Conservation (phyloP, 2,329 filamentous ascomycete genomes). For the Xylaria sp. region DNA sequence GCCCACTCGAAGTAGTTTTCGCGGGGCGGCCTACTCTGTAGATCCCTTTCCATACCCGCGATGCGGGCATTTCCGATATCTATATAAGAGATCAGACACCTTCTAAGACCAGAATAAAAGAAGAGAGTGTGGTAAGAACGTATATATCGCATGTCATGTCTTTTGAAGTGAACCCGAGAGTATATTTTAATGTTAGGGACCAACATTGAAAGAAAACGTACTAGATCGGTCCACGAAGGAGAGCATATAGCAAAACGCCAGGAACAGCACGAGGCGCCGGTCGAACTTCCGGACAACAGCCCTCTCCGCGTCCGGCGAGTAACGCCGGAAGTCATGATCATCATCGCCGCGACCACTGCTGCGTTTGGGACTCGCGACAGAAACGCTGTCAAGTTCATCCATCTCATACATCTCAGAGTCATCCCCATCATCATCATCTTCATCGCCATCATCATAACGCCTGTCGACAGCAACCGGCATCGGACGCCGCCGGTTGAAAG, state of each 20-base stretch:
- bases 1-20: conserved; percentile 69
- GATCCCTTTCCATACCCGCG: conserved; percentile 71
- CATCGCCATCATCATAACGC: not conserved
- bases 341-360: conserved; percentile 18
- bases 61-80: conserved; percentile 73
- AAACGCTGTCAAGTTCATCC: conserved; percentile 25
- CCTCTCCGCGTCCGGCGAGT: conserved; percentile 75
- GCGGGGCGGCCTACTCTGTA: conserved; percentile 61
- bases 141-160: not conserved
- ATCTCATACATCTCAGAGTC: conserved; percentile 41
- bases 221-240: conserved; percentile 89
- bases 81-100: conserved; percentile 44
- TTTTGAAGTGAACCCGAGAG: not conserved
- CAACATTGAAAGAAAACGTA: conserved; percentile 55
- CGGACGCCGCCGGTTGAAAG: conserved; percentile 2
- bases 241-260: conserved; percentile 84
- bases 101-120: not conserved
- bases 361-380: conserved; percentile 3
- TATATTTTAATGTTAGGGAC: not conserved
- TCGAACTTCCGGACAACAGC: conserved; percentile 81
- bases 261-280: conserved; percentile 78
- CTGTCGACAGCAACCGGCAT: not conserved
- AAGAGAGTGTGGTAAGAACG: not conserved
- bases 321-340: conserved; percentile 48
- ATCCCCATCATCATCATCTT: not conserved